Base-by-base conservation (phyloP, 1,284 basidiomycete species). In the Trichosporon sp. region DNA sequence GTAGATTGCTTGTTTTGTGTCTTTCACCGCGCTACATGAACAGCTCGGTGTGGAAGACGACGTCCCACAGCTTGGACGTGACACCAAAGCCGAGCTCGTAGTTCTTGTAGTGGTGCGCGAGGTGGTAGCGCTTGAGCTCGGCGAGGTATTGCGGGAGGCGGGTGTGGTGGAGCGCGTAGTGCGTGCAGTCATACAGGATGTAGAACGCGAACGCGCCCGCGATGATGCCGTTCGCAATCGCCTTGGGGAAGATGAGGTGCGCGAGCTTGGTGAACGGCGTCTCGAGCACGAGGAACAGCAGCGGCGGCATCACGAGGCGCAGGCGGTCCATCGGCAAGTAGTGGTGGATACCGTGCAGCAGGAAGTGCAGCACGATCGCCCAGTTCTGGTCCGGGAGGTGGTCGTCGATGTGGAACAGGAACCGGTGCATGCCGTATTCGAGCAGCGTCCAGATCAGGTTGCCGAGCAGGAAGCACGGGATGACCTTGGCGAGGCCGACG, bases 1-100 rank as follows among this genome's bases (percentile, higher is more conserved):
- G 9, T 29, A 29, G 29, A 9, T 27, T 27, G 53, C 21, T 18
- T 4, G 18, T 15, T 42, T 42, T 42, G 18, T 18, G 38, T 42
- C n/a, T 5, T 18, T 53, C 4, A 13, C n/a, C 47, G 23, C 8
- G 8, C n/a, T 31, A 60, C 29, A 60, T 11, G 56, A 60, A 58
- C 25, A 94, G 85, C 51, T 91, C 86, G 4, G 95, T 98, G 79
- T 90, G 91, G 84, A 98, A 98, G 27, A 96, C 88, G 78, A 89
- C 86, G 82, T 98, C 96, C 96, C 96, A 99, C 60, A 99, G 85
- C 85, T 96, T 96, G 84, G 90, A 90, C 85, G 85, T 98, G 23
- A 99, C 96, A 63, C 96, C 96, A 78, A 96, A 99, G n/a, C 95
- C 96, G 63, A 98, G 90, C 80, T 98, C 95, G 80, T 93, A 97